Percentiles rank a stretch among this genome's conserved stretches.
phyloP scores from a whole-genome alignment of 306 rosid genomes.

The Mucuna pruriens region DNA sequence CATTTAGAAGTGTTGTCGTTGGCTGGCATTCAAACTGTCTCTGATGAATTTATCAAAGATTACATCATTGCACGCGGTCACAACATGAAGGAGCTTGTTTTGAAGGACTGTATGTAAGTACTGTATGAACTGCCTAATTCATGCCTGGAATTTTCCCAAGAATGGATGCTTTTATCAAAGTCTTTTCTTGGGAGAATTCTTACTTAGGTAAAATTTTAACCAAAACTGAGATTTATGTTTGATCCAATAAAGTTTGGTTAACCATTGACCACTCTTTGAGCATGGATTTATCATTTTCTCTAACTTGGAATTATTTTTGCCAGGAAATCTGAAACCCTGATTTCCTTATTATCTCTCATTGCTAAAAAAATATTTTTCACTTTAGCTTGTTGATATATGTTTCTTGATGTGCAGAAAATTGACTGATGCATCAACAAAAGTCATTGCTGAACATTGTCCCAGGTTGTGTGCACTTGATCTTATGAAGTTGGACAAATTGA shows the following conservation, averaged over 20 bases:
- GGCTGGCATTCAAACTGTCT: slow-evolving; percentile 64
- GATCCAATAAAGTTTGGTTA: background rate
- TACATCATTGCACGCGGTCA: slow-evolving; percentile 55
- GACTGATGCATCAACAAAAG: slow-evolving; percentile 70
- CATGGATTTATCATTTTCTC: slow-evolving; percentile 1
- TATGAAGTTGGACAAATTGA: slow-evolving; percentile 57
- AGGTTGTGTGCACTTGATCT: slow-evolving; percentile 65
- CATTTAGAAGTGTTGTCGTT: slow-evolving; percentile 73
- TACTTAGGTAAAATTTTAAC: background rate
- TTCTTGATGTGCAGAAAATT: slow-evolving; percentile 63
- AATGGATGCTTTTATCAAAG: slow-evolving; percentile 4
- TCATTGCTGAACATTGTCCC: slow-evolving; percentile 68
- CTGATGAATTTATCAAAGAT: slow-evolving; percentile 57
- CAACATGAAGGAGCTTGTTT: slow-evolving; percentile 76
- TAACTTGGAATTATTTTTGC: slow-evolving; percentile 17
- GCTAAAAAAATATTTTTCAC: background rate
- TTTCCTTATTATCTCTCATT: slow-evolving; percentile 21
- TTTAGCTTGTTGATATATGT: slow-evolving; percentile 24
- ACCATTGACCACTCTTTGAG: background rate
- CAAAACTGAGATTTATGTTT: background rate
- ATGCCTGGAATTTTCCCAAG: slow-evolving; percentile 19
- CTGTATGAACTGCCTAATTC: background rate
- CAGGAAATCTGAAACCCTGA: slow-evolving; percentile 9
- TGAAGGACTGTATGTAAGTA: slow-evolving; percentile 78
- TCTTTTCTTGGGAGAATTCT: background rate